These are phyloP conservation scores for Eucommia ulmoides DNA, from an alignment of 257 asterid genomes.

Conservation along the genomic window DNA sequence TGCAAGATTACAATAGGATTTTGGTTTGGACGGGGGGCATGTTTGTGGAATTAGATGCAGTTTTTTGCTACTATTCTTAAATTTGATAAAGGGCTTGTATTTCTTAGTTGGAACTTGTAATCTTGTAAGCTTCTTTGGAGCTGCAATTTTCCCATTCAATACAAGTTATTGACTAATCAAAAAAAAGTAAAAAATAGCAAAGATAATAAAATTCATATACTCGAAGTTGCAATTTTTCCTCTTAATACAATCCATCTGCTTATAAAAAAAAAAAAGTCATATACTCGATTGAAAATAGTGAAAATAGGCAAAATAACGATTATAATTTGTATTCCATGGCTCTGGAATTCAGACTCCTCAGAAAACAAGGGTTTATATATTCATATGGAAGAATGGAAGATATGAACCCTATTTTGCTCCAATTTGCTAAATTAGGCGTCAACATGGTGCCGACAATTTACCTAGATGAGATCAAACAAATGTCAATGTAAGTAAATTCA, in stretches of 20 bases:
- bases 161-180: no score
- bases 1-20: no score
- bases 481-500: slow-evolving; percentile 20
- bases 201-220: slow-evolving; percentile 6
- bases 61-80: no score
- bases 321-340: slow-evolving; percentile 12
- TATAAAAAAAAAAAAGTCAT: no score
- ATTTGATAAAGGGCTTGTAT: no score
- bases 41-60: no score
- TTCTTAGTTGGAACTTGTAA: no score
- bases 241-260: no score
- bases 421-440: slow-evolving; percentile 27
- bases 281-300: neutral
- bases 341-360: slow-evolving; percentile 19
- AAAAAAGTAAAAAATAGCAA: slow-evolving; percentile 8
- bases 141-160: no score
- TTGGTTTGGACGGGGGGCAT: no score
- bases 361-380: slow-evolving; percentile 23
- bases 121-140: no score
- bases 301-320: neutral
- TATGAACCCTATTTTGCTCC: slow-evolving; percentile 15
- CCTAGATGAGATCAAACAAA: slow-evolving; percentile 20
- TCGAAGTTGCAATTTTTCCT: no score
- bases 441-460: slow-evolving; percentile 19
- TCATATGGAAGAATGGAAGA: slow-evolving; percentile 5